Evolutionary conservation across 2,329 filamentous ascomycete genomes (phyloP), one percentile per base, ranked within the genome.

Genomic region (Ceratocystis variospora): DNA sequence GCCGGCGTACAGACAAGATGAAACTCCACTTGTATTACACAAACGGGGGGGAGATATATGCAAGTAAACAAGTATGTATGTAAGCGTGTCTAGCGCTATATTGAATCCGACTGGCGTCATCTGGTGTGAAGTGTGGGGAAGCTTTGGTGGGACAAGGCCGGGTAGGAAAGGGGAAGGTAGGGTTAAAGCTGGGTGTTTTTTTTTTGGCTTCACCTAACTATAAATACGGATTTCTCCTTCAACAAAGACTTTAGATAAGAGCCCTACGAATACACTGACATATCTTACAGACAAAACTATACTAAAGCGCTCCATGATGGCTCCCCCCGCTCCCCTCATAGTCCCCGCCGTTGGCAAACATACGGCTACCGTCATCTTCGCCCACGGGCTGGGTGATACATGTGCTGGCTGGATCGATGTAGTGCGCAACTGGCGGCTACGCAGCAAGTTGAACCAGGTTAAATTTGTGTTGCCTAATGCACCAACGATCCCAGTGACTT

Each of bases 401-500:
- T 89, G 88, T 55, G 79, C 83, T 70, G 89, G 89, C 71, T 93
- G 89, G 92, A 82, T 88, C 57, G 85, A 84, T 67, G 83, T 94
- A 22, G 90, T 94, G 41, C 87, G 96, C 79, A 90, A 93, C 76
- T 96, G 88, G 87, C 86, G 90, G 66, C 82, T 87, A 44, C 83
- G 89, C 63, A 83, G 85, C 75, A 87, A 87, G 73, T 90, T 97
- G 70, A 84, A 91, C 67, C 88, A 96, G 76, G 89, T 96, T 74
- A 88, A 93, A 73, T 97, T 97, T 76, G 84, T 99, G 73, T 87
- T 99, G 75, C 94, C 94, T 17, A 89, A 96, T 77, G 94, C 94
- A 33, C 91, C 93, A 4, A 77, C 76, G 46, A 94, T 96, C 65
- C 90, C 91, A 41, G 90, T 96, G 73, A 92, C 90, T n/a, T 79